Conservation (phyloP, 768 basidiomycete species). For the Serendipita sp. region DNA sequence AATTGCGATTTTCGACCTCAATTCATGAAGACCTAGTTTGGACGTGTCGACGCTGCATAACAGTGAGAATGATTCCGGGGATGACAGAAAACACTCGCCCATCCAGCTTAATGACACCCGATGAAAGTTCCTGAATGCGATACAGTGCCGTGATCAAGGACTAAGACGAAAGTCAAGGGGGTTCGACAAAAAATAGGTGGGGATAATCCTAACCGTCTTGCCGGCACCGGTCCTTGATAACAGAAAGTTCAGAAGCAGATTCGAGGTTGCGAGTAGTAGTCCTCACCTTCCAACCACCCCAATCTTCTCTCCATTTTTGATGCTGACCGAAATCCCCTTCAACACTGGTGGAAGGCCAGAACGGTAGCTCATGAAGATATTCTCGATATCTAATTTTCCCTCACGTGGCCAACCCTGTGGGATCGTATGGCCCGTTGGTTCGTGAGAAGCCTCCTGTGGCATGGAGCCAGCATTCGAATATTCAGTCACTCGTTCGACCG, state of each 20-base stretch:
- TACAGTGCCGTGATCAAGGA: conserved; percentile 26
- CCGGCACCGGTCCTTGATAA: conserved; percentile 32
- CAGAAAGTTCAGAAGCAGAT: not conserved
- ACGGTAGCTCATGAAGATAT: conserved; percentile 46
- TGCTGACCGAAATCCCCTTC: conserved; percentile 41
- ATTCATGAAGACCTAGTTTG: conserved; percentile 22
- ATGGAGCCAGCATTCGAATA: conserved; percentile 36
- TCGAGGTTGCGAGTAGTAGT: not conserved
- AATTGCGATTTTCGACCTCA: conserved; percentile 16
- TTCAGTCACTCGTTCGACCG: conserved; percentile 44
- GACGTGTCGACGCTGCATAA: conserved; percentile 19
- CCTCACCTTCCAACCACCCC: conserved; percentile 48
- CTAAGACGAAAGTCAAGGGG: conserved; percentile 10
- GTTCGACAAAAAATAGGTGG: not conserved
- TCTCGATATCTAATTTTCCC: conserved; percentile 45
- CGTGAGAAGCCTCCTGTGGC: conserved; percentile 48
- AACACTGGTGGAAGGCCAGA: conserved; percentile 57
- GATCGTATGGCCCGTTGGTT: conserved; percentile 38
- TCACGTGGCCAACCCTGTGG: conserved; percentile 42
- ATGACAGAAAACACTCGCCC: conserved; percentile 9
- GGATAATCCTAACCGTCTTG: conserved; percentile 21
- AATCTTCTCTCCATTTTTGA: conserved; percentile 55
- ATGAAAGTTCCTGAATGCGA: conserved; percentile 23
- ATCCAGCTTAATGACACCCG: conserved; percentile 25
- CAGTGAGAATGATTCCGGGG: not conserved